Conservation (phyloP, 768 basidiomycete species). For the Lactifluus pinguis region DNA sequence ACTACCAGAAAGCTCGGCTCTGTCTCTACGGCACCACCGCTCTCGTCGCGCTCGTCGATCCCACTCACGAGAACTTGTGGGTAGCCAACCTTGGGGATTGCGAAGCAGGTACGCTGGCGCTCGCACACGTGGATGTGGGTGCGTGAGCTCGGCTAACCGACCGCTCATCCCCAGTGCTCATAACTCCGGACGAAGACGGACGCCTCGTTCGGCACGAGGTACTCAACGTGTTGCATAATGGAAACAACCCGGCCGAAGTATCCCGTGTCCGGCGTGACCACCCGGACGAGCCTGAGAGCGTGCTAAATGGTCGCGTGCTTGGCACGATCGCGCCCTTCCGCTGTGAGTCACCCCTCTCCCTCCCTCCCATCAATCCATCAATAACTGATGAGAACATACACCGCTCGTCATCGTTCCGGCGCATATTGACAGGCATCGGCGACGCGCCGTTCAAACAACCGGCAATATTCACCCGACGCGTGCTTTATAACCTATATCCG, state of each 20-base stretch:
- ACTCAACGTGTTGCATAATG: conserved; percentile 62
- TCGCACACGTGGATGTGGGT: background rate
- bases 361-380: background rate
- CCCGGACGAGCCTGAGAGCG: conserved; percentile 60
- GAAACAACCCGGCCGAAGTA: conserved; percentile 56
- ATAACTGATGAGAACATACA: too few relatives aligned
- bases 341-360: conserved; percentile 40
- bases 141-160: background rate
- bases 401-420: too few relatives aligned
- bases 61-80: conserved; percentile 64
- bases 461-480: conserved; percentile 24
- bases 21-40: conserved; percentile 83
- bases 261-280: conserved; percentile 56
- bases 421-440: conserved; percentile 26
- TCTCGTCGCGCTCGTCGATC: conserved; percentile 65
- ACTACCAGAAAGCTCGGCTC: conserved; percentile 58
- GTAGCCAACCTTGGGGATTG: conserved; percentile 77
- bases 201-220: conserved; percentile 47
- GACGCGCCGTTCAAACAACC: conserved; percentile 33
- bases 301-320: conserved; percentile 59
- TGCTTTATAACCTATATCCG: conserved; percentile 30
- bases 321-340: conserved; percentile 73
- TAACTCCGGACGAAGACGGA: conserved; percentile 35
- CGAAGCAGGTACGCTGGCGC: conserved; percentile 50
- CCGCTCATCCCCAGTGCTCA: conserved; percentile 25